Evolutionary conservation across 2,329 filamentous ascomycete genomes (phyloP).

Genomic region (Coniochaeta sp.): DNA sequence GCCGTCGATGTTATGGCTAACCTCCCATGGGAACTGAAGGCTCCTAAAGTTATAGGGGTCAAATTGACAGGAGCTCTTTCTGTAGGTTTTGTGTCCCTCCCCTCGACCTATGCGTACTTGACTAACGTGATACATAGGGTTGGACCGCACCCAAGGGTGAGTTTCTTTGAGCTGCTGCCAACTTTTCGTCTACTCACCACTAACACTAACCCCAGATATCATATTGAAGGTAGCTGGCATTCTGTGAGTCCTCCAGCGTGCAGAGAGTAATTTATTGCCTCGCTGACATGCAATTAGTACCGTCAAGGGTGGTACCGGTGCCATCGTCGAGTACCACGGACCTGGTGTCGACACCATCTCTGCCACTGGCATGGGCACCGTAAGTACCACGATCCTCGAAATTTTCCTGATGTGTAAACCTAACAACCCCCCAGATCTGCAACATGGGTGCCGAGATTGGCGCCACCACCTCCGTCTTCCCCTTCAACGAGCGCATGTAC

Average conservation of each 20-base stretch:
- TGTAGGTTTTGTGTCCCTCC: too few species aligned
- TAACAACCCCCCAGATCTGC: too few species aligned
- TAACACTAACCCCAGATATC: slow-evolving; percentile 54
- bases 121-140: too few species aligned
- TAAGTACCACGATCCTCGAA: not conserved
- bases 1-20: slow-evolving; percentile 98
- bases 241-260: slow-evolving; percentile 87
- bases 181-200: slow-evolving; percentile 2
- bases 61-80: slow-evolving; percentile 86
- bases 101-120: too few species aligned
- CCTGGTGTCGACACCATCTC: slow-evolving; percentile 69
- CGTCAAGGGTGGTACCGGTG: slow-evolving; percentile 85
- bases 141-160: slow-evolving; percentile 90
- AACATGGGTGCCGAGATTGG: slow-evolving; percentile 71
- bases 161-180: slow-evolving; percentile 17
- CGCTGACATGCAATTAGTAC: not conserved
- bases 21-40: slow-evolving; percentile 96
- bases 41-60: slow-evolving; percentile 93
- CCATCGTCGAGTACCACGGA: slow-evolving; percentile 71
- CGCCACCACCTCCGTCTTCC: slow-evolving; percentile 90
- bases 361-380: slow-evolving; percentile 79
- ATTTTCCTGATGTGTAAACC: too few species aligned
- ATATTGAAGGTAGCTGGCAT: slow-evolving; percentile 97
- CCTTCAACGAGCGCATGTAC: slow-evolving; percentile 97
- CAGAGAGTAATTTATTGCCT: too few species aligned